A percentile compares a stretch with the other conserved stretches of the same genome.
Evolutionary conservation across 139 green algal genomes (phyloP).

Genomic region (Desmodesmus armatus): DNA sequence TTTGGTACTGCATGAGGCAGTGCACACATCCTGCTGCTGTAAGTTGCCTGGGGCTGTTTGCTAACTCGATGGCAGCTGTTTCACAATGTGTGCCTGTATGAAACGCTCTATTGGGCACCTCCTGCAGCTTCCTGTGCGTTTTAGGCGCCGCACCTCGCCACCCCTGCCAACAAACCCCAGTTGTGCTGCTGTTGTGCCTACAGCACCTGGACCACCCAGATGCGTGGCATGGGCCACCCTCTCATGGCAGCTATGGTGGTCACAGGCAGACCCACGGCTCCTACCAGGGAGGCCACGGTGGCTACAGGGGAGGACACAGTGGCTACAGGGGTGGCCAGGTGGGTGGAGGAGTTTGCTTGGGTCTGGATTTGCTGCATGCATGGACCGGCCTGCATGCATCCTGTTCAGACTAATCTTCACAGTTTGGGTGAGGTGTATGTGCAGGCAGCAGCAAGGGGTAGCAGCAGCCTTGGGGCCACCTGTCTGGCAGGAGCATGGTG

Average conservation of each 20-base stretch:
- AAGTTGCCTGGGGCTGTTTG: neutral
- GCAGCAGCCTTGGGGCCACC: neutral
- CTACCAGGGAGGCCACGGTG: conserved; percentile 15
- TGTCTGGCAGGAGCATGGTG: neutral
- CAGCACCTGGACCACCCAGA: conserved; percentile 64
- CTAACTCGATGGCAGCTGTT: neutral
- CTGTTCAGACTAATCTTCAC: neutral
- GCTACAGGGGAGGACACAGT: neutral
- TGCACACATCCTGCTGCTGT: neutral
- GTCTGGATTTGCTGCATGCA: neutral
- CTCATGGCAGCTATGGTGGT: neutral
- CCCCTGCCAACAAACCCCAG: too few species aligned
- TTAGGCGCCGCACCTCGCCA: too few species aligned
- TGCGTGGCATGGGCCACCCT: conserved; percentile 16
- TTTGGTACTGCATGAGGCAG: too few species aligned
- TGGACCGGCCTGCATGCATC: neutral
- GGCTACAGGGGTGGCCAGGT: conserved; percentile 19
- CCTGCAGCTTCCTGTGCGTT: neutral
- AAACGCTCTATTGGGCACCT: neutral
- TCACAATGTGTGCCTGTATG: neutral
- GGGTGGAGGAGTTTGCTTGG: neutral
- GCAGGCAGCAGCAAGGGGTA: neutral
- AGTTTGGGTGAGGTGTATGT: neutral
- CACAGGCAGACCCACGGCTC: neutral
- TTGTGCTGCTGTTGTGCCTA: neutral